Base-by-base conservation (phyloP, 495 filamentous ascomycete genomes). In the Penicillium samsonianum region DNA sequence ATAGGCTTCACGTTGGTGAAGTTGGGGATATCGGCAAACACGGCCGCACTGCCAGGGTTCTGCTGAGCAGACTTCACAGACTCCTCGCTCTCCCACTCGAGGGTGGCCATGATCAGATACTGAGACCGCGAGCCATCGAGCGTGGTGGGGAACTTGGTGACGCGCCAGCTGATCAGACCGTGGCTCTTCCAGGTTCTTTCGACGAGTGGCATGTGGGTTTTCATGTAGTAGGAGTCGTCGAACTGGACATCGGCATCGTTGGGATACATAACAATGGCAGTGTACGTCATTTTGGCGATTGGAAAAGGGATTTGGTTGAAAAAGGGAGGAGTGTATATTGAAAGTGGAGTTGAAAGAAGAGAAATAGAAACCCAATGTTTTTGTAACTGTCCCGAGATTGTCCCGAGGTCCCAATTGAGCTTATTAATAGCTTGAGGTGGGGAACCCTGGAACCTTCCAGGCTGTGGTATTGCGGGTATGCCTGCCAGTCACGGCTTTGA, bases 1-100 rank as follows among this genome's bases (percentile, higher is more conserved):
- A 69, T 46, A 47, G 66, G 64, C 50, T 59, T 40, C 56, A 33
- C 47, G 50, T 69, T 69, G 61, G 64, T 69, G 59, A 69, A 69
- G 59, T 69, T 69, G 47, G 64, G 46, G 30, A 69, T 63, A 54
- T 69, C 66, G n/a, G 7, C 59, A 25, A 69, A 69, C 46, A 69
- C 35, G n/a, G 23, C 31, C 22, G 59, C 35, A 22, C 37, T 42
- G 20, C 44, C 40, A 12, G 59, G 50, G 38, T 52, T 46, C 33
- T 59, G 16, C 19, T 61, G 44, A 31, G 58, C 64, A 4, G 44
- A 19, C 51, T 62, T 55, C 49, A 51, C 12, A 11, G 38, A 25
- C n/a, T 69, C 66, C 41, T 67, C 56, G 22, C 55, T 67, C 56
- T 69, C 64, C 50, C 53, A 69, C 20, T 55, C 51, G 5, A 69